Evolutionary conservation across 2,329 filamentous ascomycete species (phyloP).

Genomic region (Sarocladium strictum): DNA sequence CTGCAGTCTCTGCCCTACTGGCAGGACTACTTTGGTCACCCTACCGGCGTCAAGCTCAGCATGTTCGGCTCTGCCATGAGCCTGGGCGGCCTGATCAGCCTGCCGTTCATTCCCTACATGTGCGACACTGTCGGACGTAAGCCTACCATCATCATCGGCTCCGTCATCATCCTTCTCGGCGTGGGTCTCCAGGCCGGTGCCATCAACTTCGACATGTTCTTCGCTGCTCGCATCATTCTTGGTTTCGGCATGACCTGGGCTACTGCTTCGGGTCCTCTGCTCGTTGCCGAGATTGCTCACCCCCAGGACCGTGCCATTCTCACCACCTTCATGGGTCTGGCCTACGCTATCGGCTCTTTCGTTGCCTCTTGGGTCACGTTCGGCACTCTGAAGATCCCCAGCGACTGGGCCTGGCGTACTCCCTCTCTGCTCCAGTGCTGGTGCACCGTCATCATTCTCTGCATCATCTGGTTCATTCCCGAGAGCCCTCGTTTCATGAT

Average conservation of each 20-base stretch:
- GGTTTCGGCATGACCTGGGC: slow-evolving; percentile 23
- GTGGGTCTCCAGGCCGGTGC: slow-evolving; percentile 21
- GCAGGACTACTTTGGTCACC: slow-evolving; percentile 27
- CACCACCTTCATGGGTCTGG: slow-evolving; percentile 16
- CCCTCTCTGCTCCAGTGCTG: slow-evolving; percentile 21
- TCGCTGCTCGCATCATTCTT: slow-evolving; percentile 22
- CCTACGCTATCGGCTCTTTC: slow-evolving; percentile 11
- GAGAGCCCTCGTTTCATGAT: slow-evolving; percentile 59
- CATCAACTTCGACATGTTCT: slow-evolving; percentile 19
- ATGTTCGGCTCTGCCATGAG: slow-evolving; percentile 22
- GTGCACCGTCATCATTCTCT: slow-evolving; percentile 9
- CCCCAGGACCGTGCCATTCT: slow-evolving; percentile 22
- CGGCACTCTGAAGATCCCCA: slow-evolving; percentile 28
- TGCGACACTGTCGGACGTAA: slow-evolving; percentile 25
- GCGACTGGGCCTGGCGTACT: slow-evolving; percentile 30
- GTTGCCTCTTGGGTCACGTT: slow-evolving; percentile 19
- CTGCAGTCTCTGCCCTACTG: slow-evolving; percentile 25
- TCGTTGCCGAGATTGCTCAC: slow-evolving; percentile 24
- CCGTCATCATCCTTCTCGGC: slow-evolving; percentile 10
- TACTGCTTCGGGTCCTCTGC: slow-evolving; percentile 21
- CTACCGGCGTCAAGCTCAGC: slow-evolving; percentile 20
- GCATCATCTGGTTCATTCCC: slow-evolving; percentile 42
- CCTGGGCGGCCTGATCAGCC: slow-evolving; percentile 24
- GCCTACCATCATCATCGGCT: slow-evolving; percentile 20
- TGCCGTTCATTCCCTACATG: slow-evolving; percentile 23